Base-by-base conservation (phyloP, 805 yeast genomes). In the Monosporozyma aerobia region DNA sequence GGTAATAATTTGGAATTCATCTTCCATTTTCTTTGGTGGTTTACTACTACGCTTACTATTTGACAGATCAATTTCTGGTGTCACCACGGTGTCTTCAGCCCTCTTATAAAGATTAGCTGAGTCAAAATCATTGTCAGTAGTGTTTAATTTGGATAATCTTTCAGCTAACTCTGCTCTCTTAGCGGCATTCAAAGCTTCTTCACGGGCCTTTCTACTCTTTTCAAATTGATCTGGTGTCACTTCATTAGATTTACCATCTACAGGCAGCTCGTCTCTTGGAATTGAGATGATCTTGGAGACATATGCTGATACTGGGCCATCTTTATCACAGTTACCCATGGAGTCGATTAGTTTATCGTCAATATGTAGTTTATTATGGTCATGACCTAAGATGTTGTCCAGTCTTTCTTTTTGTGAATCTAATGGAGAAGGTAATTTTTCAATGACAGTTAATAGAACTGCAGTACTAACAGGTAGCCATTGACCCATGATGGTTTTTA, bases 391-490 rank as follows among this genome's bases (percentile, higher is more conserved):
- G 46, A 94, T 68, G 13, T 78, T 78, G 10, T 83, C 85, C 56
- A 88, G 78, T 57, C 97, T 78, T 35, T 76, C 79, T 23, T 69
- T 69, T 67, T 94, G 99, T 0, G 97, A 87, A 1, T 65, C 73
- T 5, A 76, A 61, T 1, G 99, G 99, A 7, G 95, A 85, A 0
- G 97, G 97, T 48, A 94, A 68, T 55, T 81, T 80, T 54, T 89
- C 94, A 33, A 90, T 83, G 4, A 92, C 95, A 1, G 95, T 82
- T 9, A 94, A 76, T 30, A 94, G 70, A 8, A 92, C 78, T 0
- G 98, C 87, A 40, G 87, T 83, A 25, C 97, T 85, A 4, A 94
- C 80, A 0, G 99, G 98, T 23, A 94, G 72, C 97, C 99, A 94
- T 64, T 92, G 97, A 1, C 89, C 81, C 80, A 92, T 81, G 3